Conservation (phyloP, 805 yeast genomes). For the Candida orba region DNA sequence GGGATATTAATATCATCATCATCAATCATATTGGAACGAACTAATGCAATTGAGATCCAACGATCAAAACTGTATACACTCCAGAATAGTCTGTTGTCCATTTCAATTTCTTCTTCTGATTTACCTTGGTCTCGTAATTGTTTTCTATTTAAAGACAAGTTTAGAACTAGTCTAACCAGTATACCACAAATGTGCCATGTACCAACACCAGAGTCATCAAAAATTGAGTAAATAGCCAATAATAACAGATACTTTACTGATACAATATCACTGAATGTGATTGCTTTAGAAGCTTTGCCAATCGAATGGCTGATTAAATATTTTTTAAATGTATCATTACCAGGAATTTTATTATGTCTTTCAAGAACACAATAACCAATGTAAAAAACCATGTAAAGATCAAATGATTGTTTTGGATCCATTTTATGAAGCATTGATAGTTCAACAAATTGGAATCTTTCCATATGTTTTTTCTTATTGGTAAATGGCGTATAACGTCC, state of each 20-base stretch:
- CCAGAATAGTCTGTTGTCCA: conserved; percentile 39
- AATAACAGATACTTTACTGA: conserved; percentile 36
- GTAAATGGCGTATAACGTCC: conserved; percentile 8
- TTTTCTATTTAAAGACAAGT: conserved; percentile 40
- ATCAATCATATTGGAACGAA: conserved; percentile 40
- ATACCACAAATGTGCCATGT: conserved; percentile 49
- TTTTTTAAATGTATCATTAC: conserved; percentile 32
- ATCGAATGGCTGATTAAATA: conserved; percentile 36
- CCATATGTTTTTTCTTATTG: conserved; percentile 14
- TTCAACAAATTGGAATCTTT: conserved; percentile 33
- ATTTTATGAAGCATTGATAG: conserved; percentile 14
- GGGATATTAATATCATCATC: conserved; percentile 45
- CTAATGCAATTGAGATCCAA: conserved; percentile 39
- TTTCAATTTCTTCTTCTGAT: conserved; percentile 20
- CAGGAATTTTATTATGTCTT: conserved; percentile 30
- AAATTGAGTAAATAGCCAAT: conserved; percentile 43
- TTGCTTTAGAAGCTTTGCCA: conserved; percentile 30
- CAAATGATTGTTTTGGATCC: conserved; percentile 31
- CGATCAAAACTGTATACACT: conserved; percentile 35
- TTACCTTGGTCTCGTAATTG: conserved; percentile 3
- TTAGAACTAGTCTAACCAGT: conserved; percentile 36
- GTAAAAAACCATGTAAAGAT: conserved; percentile 45
- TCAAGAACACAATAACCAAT: conserved; percentile 47
- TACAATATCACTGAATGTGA: conserved; percentile 32
- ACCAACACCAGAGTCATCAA: conserved; percentile 41